Percentiles rank a stretch among this genome's conserved stretches.
Evolutionary conservation across 129 eudicot genomes (phyloP).

Genomic region (Oenanthe sinensis): DNA sequence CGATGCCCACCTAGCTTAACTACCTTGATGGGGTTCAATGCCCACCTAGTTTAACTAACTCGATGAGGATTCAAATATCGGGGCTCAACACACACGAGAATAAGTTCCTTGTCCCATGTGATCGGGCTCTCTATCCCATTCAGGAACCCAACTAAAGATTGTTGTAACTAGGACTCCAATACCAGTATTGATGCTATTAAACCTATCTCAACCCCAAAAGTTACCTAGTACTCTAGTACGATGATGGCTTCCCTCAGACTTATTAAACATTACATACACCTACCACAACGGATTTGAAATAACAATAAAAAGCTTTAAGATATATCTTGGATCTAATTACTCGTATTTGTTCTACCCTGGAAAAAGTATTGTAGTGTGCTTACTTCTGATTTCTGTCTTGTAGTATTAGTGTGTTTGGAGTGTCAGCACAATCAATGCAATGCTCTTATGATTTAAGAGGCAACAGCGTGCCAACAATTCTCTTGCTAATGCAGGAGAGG

Average conservation of each 20-base stretch:
- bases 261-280: no score
- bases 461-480: constrained; percentile 89
- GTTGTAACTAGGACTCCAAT: not conserved
- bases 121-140: not conserved
- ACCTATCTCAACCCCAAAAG: not conserved
- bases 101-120: not conserved
- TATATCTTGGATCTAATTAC: not conserved
- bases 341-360: not conserved
- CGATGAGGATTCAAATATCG: not conserved
- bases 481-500: constrained; percentile 80
- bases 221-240: not conserved
- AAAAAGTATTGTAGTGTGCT: not conserved
- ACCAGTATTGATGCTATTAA: not conserved
- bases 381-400: constrained; percentile 16
- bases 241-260: not conserved
- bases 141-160: not conserved
- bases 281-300: not conserved
- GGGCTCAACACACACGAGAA: not conserved
- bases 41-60: not conserved
- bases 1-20: not conserved
- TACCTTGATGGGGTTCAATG: no score
- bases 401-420: constrained; percentile 80
- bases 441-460: constrained; percentile 82
- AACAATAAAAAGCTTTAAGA: not conserved
- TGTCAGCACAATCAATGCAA: constrained; percentile 94